Evolutionary conservation across 768 basidiomycete genomes (phyloP).

Genomic region (Paxillus involutus): DNA sequence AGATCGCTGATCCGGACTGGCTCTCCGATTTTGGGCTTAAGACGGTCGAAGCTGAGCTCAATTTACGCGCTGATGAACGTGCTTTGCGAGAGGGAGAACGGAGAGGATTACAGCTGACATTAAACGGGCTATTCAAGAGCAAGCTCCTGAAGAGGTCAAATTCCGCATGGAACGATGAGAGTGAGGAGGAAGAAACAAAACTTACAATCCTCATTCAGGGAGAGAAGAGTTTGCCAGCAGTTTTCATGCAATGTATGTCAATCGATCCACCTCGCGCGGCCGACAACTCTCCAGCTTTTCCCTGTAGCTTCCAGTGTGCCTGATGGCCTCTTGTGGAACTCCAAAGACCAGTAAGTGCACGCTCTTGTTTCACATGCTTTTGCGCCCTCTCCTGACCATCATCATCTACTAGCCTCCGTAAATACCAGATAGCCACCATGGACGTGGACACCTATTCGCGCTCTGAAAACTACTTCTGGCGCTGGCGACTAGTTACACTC

Average conservation of each 20-base stretch:
- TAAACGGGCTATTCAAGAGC: slow-evolving; percentile 34
- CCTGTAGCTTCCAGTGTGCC: slow-evolving; percentile 27
- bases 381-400: background rate
- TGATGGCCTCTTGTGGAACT: slow-evolving; percentile 31
- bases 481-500: slow-evolving; percentile 47
- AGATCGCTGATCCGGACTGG: slow-evolving; percentile 45
- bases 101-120: slow-evolving; percentile 29
- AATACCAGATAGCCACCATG: slow-evolving; percentile 47
- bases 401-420: slow-evolving; percentile 35
- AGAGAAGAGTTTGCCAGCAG: slow-evolving; percentile 38
- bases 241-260: slow-evolving; percentile 40
- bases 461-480: slow-evolving; percentile 51
- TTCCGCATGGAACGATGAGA: slow-evolving; percentile 13
- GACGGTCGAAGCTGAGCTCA: slow-evolving; percentile 45
- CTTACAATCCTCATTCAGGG: slow-evolving; percentile 46
- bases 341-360: slow-evolving; percentile 27
- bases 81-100: slow-evolving; percentile 20
- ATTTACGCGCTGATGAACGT: slow-evolving; percentile 35
- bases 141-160: slow-evolving; percentile 12
- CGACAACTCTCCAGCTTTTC: background rate
- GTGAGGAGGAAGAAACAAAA: slow-evolving; percentile 12
- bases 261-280: background rate
- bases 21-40: slow-evolving; percentile 46
- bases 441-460: slow-evolving; percentile 40
- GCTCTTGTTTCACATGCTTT: background rate